Evolutionary conservation across 176 grass and related monocot genomes (phyloP).

Genomic region (Triticum monococcum): DNA sequence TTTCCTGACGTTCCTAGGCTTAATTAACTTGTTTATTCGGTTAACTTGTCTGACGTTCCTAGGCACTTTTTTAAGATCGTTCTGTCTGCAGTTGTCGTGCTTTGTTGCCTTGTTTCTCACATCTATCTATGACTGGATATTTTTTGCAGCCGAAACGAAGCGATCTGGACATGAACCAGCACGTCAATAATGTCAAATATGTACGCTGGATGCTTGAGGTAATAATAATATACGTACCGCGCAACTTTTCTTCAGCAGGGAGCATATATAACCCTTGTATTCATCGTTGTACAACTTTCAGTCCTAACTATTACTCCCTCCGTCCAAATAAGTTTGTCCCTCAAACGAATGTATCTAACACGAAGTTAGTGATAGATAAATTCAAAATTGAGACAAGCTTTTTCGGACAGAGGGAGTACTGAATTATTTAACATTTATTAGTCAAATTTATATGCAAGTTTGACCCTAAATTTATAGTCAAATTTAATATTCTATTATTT

Average conservation of each 20-base stretch:
- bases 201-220: slow-evolving; percentile 79
- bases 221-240: neutral
- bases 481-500: no score
- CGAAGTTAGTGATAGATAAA: no score
- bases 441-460: no score
- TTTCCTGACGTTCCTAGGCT: neutral
- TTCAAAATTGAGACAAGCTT: no score
- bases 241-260: neutral
- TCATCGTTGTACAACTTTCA: neutral
- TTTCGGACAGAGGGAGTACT: no score
- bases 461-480: no score
- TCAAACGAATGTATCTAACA: no score
- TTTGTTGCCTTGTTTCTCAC: neutral
- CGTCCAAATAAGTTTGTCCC: no score
- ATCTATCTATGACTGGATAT: neutral
- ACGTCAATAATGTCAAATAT: slow-evolving; percentile 77
- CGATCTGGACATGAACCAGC: slow-evolving; percentile 73
- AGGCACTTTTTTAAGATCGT: neutral
- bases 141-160: slow-evolving; percentile 56
- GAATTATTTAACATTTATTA: no score
- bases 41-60: neutral
- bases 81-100: neutral
- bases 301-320: no score
- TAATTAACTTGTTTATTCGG: neutral
- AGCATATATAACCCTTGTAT: neutral